Base-by-base conservation (phyloP, 495 filamentous ascomycete species). In the Lichina pygmaea region DNA sequence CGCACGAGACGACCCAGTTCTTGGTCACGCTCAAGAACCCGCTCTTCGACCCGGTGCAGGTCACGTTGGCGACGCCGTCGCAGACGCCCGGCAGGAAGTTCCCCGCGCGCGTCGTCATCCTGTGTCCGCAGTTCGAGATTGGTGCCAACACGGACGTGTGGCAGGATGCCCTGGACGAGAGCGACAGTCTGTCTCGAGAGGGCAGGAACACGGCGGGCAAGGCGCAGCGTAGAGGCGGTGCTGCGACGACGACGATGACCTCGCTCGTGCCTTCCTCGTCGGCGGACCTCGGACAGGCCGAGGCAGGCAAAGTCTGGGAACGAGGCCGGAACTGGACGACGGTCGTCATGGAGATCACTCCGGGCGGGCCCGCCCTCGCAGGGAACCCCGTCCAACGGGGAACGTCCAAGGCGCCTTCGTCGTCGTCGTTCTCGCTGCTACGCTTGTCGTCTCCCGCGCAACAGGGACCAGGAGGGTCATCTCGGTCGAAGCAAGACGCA, bases 281-380 rank as follows among this genome's bases (percentile, higher is more conserved):
- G 12, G 16, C 10, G 12, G 42, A 16, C 6, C 11, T 12, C 16
- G 42, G 30, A 2, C 52, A 55, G 34, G 75, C 83, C 2, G 83
- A 93, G 56, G 83, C 79, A 6, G 89, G 89, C 12, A 94, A 94
- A 59, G 75, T 97, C 30, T 97, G 83, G 82, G 83, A 94, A 48
- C 70, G 76, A 48, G 86, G 86, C 0, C 66, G 86, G n/a, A 97
- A 94, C 55, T 93, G 84, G 82, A 86, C 84, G 2, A 81, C 71
- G 42, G 77, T 97, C 7, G 79, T 94, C 7, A 63, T 97, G 12
- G 89, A 97, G 57, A 78, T 97, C 9, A 6, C 24, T 24, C 24
- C 24, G 2, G 24, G 24, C 24, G 24, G 24, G 24, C 24, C 24
- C 24, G 24, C 24, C 4, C 83, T 85, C 6, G 78, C 80, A 0